These are phyloP conservation scores for Paraleonurus japonicus DNA, from an alignment of 257 asterid genomes.

Conservation along the genomic window DNA sequence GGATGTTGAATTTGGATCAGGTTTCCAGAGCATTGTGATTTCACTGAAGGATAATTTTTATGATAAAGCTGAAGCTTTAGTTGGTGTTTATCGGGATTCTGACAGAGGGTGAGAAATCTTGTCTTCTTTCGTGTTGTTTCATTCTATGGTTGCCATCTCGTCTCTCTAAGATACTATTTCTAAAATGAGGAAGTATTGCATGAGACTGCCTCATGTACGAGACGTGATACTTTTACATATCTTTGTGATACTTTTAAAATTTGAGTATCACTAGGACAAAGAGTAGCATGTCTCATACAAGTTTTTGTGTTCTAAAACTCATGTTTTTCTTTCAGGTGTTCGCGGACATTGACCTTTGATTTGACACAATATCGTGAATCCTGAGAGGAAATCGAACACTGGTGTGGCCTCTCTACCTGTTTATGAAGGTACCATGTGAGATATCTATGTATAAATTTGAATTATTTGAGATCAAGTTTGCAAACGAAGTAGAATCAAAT, in stretches of 20 bases:
- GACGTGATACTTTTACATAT: too few relatives aligned
- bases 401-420: neutral
- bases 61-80: conserved; percentile 97
- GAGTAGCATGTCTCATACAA: too few relatives aligned
- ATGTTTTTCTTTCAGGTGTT: conserved; percentile 56
- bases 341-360: conserved; percentile 81
- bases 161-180: neutral
- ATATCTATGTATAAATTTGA: conserved; percentile 3
- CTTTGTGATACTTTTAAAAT: too few relatives aligned
- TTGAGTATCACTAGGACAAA: too few relatives aligned
- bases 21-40: conserved; percentile 95
- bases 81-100: conserved; percentile 92
- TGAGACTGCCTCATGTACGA: too few relatives aligned
- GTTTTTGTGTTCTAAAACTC: too few relatives aligned
- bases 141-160: neutral
- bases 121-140: neutral
- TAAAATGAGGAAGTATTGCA: too few relatives aligned
- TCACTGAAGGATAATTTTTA: conserved; percentile 94
- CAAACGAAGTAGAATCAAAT: conserved; percentile 8
- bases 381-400: conserved; percentile 18
- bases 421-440: conserved; percentile 2
- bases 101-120: conserved; percentile 60
- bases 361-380: conserved; percentile 74
- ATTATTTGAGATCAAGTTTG: neutral
- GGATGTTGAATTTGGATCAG: conserved; percentile 59